Percentiles rank a stretch among this genome's conserved stretches.
Conservation (phyloP, 2,329 filamentous ascomycete species). For the Ilyonectria destructans region DNA sequence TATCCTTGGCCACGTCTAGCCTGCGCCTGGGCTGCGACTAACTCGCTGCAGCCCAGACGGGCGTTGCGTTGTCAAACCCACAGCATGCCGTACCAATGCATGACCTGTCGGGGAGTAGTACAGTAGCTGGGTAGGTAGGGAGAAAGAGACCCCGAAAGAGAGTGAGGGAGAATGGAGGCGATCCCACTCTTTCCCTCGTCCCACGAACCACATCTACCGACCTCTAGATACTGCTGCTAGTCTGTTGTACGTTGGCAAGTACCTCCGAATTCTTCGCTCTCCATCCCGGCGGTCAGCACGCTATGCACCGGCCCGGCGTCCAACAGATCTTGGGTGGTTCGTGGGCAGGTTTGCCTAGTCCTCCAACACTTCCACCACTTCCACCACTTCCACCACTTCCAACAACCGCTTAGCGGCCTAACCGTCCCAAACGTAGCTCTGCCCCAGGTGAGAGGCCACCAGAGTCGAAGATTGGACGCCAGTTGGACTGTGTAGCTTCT, state of each 20-base stretch:
- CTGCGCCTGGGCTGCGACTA: background rate
- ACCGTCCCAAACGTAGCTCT: background rate
- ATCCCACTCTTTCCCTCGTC: no score
- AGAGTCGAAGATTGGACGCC: background rate
- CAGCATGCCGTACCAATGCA: background rate
- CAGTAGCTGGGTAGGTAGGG: background rate
- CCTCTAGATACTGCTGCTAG: background rate
- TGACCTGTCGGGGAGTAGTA: background rate
- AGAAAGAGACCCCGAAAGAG: no score
- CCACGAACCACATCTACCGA: background rate
- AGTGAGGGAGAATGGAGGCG: no score
- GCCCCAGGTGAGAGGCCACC: background rate
- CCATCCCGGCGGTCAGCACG: constrained; percentile 24
- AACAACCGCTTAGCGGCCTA: no score
- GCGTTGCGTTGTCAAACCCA: background rate
- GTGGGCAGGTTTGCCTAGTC: background rate
- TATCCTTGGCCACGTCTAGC: background rate
- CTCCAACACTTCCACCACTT: background rate
- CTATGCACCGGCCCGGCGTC: constrained; percentile 26
- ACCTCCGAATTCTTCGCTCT: background rate
- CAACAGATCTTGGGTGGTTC: background rate
- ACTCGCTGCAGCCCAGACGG: constrained; percentile 12
- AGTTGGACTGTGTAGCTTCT: background rate
- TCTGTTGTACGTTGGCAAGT: background rate
- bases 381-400: background rate